Percentiles rank a stretch among this genome's conserved stretches.
Evolutionary conservation across 768 basidiomycete species (phyloP).

Genomic region (Hericium erinaceus): DNA sequence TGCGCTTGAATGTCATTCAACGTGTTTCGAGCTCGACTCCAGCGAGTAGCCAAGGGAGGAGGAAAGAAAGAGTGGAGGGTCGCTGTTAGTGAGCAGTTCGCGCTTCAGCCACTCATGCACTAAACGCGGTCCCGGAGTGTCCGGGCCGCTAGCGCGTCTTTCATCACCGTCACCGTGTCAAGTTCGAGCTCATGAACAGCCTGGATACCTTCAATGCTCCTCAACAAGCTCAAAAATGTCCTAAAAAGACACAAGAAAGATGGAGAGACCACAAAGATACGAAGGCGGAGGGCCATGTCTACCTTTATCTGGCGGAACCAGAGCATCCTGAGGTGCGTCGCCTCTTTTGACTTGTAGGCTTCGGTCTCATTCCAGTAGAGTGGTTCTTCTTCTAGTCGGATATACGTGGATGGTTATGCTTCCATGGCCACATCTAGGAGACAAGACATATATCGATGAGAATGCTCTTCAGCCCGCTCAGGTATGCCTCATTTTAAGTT

Average conservation of each 20-base stretch:
- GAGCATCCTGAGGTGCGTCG: conserved; percentile 7
- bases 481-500: conserved; percentile 31
- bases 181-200: not conserved
- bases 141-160: not conserved
- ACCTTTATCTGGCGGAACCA: conserved; percentile 2
- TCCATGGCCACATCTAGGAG: conserved; percentile 56
- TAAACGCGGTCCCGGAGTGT: not conserved
- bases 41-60: not conserved
- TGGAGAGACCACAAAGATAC: not conserved
- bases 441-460: conserved; percentile 82
- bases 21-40: not conserved
- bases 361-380: conserved; percentile 28
- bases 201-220: not conserved
- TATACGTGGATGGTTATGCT: conserved; percentile 80
- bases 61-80: conserved; percentile 4
- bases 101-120: not conserved
- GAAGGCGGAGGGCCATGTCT: conserved; percentile 6
- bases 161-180: not conserved
- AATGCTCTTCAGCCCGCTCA: conserved; percentile 92
- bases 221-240: not conserved
- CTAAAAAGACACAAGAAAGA: not conserved
- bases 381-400: conserved; percentile 50
- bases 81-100: not conserved
- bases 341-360: not conserved
- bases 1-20: conserved; percentile 51